Conservation (phyloP, 139 green algal genomes). For the Micractinium conductrix region DNA sequence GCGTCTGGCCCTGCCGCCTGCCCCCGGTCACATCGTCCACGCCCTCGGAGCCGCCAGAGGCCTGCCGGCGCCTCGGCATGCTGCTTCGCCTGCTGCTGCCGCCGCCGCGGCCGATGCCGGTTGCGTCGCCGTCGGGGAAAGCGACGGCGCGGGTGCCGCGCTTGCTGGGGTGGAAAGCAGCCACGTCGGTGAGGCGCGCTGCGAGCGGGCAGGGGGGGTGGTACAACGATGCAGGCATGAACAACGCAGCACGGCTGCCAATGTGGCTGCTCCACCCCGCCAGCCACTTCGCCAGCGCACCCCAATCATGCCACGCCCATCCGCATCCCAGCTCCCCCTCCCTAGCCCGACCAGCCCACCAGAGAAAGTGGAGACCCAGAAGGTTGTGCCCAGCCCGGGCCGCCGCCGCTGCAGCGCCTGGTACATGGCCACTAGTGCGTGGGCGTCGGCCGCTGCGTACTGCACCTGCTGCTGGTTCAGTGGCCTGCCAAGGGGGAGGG, state of each 20-base stretch:
- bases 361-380: slow-evolving; percentile 13
- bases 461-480: slow-evolving; percentile 37
- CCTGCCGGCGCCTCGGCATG: background rate
- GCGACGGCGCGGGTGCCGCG: background rate
- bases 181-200: slow-evolving; percentile 23
- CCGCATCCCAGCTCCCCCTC: too few relatives aligned
- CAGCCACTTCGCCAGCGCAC: too few relatives aligned
- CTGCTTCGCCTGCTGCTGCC: background rate
- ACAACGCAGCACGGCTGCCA: too few relatives aligned
- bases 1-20: slow-evolving; percentile 2
- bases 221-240: too few relatives aligned
- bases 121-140: background rate
- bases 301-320: too few relatives aligned
- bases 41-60: background rate
- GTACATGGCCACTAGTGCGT: slow-evolving; percentile 44
- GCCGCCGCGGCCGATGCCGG: background rate
- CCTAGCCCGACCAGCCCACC: background rate
- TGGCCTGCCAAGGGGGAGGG: background rate
- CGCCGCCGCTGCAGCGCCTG: background rate
- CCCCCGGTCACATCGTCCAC: too few relatives aligned
- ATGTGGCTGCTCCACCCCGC: too few relatives aligned
- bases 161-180: slow-evolving; percentile 20
- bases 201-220: background rate
- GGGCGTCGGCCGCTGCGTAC: slow-evolving; percentile 49
- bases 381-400: background rate